phyloP scores from a whole-genome alignment of 176 grass and related monocot species.

The Puccinellia tenuiflora region DNA sequence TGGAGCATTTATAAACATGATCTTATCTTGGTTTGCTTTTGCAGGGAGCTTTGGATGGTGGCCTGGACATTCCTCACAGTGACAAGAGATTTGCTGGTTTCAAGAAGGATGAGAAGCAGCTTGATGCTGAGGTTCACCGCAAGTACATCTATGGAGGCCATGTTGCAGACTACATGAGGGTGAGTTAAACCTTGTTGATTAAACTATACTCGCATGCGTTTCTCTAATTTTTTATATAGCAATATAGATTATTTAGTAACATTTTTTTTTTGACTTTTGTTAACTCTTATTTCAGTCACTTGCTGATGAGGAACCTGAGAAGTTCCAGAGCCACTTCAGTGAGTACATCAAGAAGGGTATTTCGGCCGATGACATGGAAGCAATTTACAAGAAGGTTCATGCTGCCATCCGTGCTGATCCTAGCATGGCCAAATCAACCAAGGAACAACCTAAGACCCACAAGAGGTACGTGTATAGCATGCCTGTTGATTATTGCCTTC shows the following conservation, averaged over 20 bases:
- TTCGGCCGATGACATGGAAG: slow-evolving; percentile 62
- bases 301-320: slow-evolving; percentile 81
- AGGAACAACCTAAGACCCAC: slow-evolving; percentile 53
- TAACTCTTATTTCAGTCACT: slow-evolving; percentile 25
- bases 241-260: background rate
- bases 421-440: slow-evolving; percentile 31
- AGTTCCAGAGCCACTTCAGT: slow-evolving; percentile 69
- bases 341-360: slow-evolving; percentile 69
- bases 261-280: background rate
- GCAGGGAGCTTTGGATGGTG: slow-evolving; percentile 60
- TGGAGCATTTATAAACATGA: background rate
- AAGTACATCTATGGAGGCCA: slow-evolving; percentile 61
- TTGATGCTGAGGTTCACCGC: slow-evolving; percentile 52
- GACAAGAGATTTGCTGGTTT: slow-evolving; percentile 70
- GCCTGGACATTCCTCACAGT: slow-evolving; percentile 57
- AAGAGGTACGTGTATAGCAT: slow-evolving; percentile 43
- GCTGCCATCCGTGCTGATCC: slow-evolving; percentile 73
- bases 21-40: background rate
- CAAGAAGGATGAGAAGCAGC: slow-evolving; percentile 54
- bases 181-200: slow-evolving; percentile 12
- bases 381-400: slow-evolving; percentile 92
- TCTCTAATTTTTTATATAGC: no score
- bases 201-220: no score
- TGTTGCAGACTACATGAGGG: slow-evolving; percentile 55
- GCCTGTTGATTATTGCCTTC: background rate